A percentile compares a stretch with the other conserved stretches of the same genome.
Evolutionary conservation across 768 basidiomycete species (phyloP).

Genomic region (Cubamyces lactineus): DNA sequence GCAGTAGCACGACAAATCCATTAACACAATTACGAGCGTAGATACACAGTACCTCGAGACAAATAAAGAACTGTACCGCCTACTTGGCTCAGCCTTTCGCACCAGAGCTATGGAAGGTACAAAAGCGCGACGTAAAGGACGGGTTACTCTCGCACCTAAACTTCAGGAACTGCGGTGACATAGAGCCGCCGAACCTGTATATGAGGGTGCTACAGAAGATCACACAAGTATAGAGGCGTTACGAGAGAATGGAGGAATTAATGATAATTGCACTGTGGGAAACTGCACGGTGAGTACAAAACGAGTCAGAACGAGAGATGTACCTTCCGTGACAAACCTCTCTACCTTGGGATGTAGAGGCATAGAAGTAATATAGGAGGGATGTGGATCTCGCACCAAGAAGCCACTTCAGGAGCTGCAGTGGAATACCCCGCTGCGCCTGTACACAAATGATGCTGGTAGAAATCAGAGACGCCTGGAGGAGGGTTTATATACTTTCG

Average conservation of each 20-base stretch:
- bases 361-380: conserved; percentile 34
- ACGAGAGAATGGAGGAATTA: no score
- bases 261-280: not conserved
- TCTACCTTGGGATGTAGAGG: conserved; percentile 26
- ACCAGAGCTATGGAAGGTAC: not conserved
- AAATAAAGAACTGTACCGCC: not conserved
- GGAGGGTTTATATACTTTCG: not conserved
- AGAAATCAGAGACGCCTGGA: not conserved
- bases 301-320: conserved; percentile 17
- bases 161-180: conserved; percentile 18
- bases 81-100: not conserved
- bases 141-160: conserved; percentile 14
- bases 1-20: no score
- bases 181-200: conserved; percentile 19
- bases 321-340: conserved; percentile 37
- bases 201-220: conserved; percentile 10
- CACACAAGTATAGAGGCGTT: not conserved
- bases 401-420: conserved; percentile 42
- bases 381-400: conserved; percentile 36
- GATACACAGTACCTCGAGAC: not conserved
- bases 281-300: not conserved
- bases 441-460: conserved; percentile 40
- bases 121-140: not conserved
- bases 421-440: conserved; percentile 37
- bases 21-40: no score